Base-by-base conservation (phyloP, 2,329 filamentous ascomycete species). In the Zalaria sp. region DNA sequence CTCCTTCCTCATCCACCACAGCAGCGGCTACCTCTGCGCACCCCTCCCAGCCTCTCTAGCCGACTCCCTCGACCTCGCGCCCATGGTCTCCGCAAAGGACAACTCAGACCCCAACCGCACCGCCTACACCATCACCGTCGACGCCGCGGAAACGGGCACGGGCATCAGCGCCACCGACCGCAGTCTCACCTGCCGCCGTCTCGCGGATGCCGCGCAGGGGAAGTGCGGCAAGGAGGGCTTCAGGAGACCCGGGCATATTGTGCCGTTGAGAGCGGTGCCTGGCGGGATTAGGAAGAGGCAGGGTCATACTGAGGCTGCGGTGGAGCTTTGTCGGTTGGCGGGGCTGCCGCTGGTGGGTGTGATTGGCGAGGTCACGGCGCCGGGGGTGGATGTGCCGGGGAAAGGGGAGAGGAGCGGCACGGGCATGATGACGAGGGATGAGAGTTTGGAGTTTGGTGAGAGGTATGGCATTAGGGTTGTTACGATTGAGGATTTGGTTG, bases 1-100 rank as follows among this genome's bases (percentile, higher is more conserved):
- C 79, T 85, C 87, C 54, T 98, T 95, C 70, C 81, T 98, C 74
- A 77, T 98, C 62, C 85, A 87, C 55, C 78, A 94, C 69, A 83
- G 83, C 36, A 76, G 85, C 3, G 91, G 91, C 58, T 78, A 89
- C 57, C 81, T 98, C 66, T 96, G 91, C 76, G 83, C 83, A 0
- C 89, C 91, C 10, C 72, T 96, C 46, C 71, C 77, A 39, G 72
- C 81, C 39, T 61, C 73, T 35, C 79, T 83, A 55, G 81, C 84
- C 58, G 69, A 72, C 41, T 64, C 70, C 44, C 80, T 95, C 52
- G 71, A 73, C 46, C 81, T 98, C 31, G 88, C 88, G 1, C 87
- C 85, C 61, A 98, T 98, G 91, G 86, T 96, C 18, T 48, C 58
- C 37, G 47, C 46, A 51, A 72, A 71, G 64, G 73, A 91, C 57